Evolutionary conservation across 2,329 filamentous ascomycete genomes (phyloP), one percentile per base, ranked within the genome.

Genomic region (Achaetomium macrosporum): DNA sequence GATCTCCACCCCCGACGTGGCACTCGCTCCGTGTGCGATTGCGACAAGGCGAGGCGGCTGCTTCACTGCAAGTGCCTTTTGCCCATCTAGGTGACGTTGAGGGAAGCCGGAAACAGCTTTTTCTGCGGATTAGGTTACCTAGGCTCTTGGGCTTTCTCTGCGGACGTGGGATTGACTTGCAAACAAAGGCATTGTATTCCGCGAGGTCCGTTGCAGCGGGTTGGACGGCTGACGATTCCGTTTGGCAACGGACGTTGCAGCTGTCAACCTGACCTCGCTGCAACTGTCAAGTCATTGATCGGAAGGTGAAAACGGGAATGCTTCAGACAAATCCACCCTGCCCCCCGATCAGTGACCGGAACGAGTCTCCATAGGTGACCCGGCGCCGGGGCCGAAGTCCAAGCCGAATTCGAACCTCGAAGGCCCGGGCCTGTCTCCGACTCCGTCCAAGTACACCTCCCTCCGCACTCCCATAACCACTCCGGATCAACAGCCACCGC

Each of bases 31-130:
- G 25, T 35, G 20, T 49, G 46, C 35, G 41, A 50, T 42, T 31
- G 8, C 30, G 39, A 35, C 31, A 8, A 42, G 47, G 47, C 52
- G 35, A 47, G 52, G 43, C 51, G 42, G 4, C 29, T n/a, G 42
- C 47, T 37, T 50, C 37, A 50, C 42, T 42, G 51, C 51, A 46
- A 50, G 16, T 31, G 42, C 30, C 42, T 49, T 10, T 20, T 19
- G 16, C 20, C 16, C 8, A 36, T 16, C 9, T 20, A 36, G 16
- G 13, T 4, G 35, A n/a, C 7, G 12, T 33, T 40, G 10, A 40
- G 25, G 20, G 15, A 25, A 35, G 15, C 36, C 45, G 17, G 45
- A 41, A 47, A 42, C 30, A 39, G 33, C 33, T 48, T 47, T n/a
- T 47, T 48, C 19, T 33, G 15, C 33, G 19, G 31, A 8, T 17